Conservation (phyloP, 2,329 filamentous ascomycete species). For the Alternaria novae-zelandiae region DNA sequence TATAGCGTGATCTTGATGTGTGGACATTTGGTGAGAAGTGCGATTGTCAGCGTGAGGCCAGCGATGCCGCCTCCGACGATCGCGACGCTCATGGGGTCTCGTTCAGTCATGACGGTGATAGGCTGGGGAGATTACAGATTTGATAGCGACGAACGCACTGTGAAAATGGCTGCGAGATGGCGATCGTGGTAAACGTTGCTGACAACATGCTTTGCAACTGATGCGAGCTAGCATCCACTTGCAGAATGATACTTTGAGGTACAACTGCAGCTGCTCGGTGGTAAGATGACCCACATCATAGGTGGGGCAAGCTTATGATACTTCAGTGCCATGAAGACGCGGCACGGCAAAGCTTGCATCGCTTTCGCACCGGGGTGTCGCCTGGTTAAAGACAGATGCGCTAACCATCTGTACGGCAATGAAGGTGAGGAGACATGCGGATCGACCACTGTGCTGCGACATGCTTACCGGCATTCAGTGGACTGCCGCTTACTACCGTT, state of each 20-base stretch:
- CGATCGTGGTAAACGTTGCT: background rate
- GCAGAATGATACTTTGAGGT: background rate
- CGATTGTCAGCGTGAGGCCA: slow-evolving; percentile 60
- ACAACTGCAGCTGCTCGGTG: background rate
- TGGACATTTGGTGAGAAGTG: slow-evolving; percentile 51
- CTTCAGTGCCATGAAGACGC: too few species aligned
- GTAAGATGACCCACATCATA: background rate
- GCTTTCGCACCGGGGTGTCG: background rate
- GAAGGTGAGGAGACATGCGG: too few species aligned
- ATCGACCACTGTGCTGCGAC: too few species aligned
- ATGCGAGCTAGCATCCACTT: background rate
- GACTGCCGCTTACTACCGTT: background rate
- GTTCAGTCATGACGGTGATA: slow-evolving; percentile 1
- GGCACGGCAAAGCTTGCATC: too few species aligned
- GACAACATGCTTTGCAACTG: background rate
- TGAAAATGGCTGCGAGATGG: background rate
- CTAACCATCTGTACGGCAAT: too few species aligned
- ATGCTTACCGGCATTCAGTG: background rate
- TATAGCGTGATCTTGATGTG: slow-evolving; percentile 59
- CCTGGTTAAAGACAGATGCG: too few species aligned
- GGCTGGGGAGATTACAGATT: background rate
- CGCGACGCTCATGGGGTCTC: slow-evolving; percentile 52
- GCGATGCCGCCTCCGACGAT: slow-evolving; percentile 67
- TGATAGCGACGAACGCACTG: background rate
- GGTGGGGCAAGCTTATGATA: background rate